A percentile compares a stretch with the other conserved stretches of the same genome.
phyloP scores from a whole-genome alignment of 306 rosid species.

The Lupinus albus region DNA sequence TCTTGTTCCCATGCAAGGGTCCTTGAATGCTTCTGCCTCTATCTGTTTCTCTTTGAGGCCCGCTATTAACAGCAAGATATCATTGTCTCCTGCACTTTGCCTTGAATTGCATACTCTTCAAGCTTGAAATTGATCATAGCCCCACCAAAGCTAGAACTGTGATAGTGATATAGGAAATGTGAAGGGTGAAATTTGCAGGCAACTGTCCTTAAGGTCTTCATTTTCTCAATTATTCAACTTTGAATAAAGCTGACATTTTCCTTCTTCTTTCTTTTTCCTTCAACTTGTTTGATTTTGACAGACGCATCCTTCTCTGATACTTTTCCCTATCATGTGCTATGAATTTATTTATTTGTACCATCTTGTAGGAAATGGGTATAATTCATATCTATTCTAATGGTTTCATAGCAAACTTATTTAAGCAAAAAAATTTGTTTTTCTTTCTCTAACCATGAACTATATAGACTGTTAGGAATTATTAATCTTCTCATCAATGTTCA shows the following conservation, averaged over 20 bases:
- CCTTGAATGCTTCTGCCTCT: constrained; percentile 16
- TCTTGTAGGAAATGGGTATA: background rate
- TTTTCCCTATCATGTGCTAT: constrained; percentile 31
- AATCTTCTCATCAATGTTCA: too few relatives aligned
- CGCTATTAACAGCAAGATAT: constrained; percentile 32
- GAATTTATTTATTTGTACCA: constrained; percentile 15
- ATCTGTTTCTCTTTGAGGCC: constrained; percentile 7
- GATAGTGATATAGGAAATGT: constrained; percentile 43
- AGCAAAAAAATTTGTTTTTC: too few relatives aligned
- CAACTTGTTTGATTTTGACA: constrained; percentile 40
- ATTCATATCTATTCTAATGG: background rate
- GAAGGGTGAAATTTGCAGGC: constrained; percentile 37
- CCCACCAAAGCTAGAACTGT: constrained; percentile 46
- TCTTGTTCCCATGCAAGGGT: constrained; percentile 37
- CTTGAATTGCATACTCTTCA: constrained; percentile 33
- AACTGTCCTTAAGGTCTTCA: constrained; percentile 20
- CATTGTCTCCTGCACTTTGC: constrained; percentile 36
- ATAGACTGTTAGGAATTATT: too few relatives aligned
- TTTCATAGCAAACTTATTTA: background rate
- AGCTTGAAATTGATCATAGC: constrained; percentile 39
- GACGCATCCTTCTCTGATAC: background rate
- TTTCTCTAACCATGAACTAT: too few relatives aligned
- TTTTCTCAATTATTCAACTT: constrained; percentile 52
- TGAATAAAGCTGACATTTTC: constrained; percentile 52
- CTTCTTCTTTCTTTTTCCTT: constrained; percentile 29